Evolutionary conservation across 2,329 filamentous ascomycete species (phyloP).

Genomic region (Colletotrichum graminicola): DNA sequence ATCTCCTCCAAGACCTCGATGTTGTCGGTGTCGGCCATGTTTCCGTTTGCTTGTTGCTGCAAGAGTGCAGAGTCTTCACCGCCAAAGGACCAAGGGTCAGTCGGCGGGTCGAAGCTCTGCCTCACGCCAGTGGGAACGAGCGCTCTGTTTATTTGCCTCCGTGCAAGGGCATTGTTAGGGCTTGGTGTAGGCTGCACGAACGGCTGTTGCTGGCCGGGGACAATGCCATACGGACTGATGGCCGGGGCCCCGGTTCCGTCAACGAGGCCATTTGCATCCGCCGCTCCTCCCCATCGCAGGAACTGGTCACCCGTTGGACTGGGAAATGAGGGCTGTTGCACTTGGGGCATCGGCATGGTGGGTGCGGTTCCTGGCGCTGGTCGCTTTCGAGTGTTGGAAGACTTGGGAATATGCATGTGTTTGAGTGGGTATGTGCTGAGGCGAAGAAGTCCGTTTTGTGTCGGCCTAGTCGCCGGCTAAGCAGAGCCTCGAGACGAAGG

Average conservation of each 20-base stretch:
- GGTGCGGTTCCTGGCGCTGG: slow-evolving; percentile 79
- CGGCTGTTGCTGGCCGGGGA: slow-evolving; percentile 53
- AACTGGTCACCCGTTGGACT: slow-evolving; percentile 62
- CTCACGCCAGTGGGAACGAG: slow-evolving; percentile 60
- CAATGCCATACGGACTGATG: slow-evolving; percentile 55
- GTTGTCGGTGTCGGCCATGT: slow-evolving; percentile 72
- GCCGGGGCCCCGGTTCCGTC: slow-evolving; percentile 50
- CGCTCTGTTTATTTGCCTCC: slow-evolving; percentile 63
- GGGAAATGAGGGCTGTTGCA: slow-evolving; percentile 62
- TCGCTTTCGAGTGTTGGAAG: slow-evolving; percentile 74
- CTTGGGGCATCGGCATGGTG: slow-evolving; percentile 64
- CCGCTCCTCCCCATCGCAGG: slow-evolving; percentile 58
- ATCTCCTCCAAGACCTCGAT: slow-evolving; percentile 84
- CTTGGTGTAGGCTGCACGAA: slow-evolving; percentile 46
- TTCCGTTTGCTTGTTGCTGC: slow-evolving; percentile 37
- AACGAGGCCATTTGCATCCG: slow-evolving; percentile 54
- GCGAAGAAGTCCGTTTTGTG: slow-evolving; percentile 21
- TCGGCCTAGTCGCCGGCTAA: slow-evolving; percentile 26
- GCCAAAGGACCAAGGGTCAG: slow-evolving; percentile 59
- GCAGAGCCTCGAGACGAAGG: slow-evolving; percentile 26
- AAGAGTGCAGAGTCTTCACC: slow-evolving; percentile 57
- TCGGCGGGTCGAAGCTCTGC: slow-evolving; percentile 52
- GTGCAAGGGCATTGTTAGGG: slow-evolving; percentile 61
- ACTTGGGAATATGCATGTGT: slow-evolving; percentile 54
- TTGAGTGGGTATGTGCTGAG: slow-evolving; percentile 1